Percentiles rank a stretch among this genome's conserved stretches.
phyloP scores from a whole-genome alignment of 306 rosid genomes.

The Ammopiptanthus mongolicus region DNA sequence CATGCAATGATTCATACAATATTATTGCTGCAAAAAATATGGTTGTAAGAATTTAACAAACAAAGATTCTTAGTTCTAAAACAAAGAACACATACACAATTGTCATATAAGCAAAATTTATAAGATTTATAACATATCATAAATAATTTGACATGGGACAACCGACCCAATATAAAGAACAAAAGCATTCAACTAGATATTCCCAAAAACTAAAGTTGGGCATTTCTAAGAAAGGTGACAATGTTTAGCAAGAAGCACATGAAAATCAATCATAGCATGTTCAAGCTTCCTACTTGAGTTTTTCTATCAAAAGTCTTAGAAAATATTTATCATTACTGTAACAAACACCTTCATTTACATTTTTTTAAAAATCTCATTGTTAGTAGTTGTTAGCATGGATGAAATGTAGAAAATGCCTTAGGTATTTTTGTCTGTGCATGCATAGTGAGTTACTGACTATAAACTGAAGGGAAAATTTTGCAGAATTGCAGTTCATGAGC shows the following conservation, averaged over 20 bases:
- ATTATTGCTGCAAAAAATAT: not conserved
- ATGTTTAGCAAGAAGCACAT: not conserved
- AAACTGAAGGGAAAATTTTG: not conserved
- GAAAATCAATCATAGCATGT: not conserved
- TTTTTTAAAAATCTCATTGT: not conserved
- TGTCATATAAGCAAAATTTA: not conserved
- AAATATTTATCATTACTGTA: not conserved
- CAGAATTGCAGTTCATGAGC: not conserved
- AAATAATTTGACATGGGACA: not conserved
- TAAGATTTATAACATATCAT: not conserved
- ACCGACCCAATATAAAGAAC: not conserved
- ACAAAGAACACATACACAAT: not conserved
- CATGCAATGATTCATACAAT: not conserved
- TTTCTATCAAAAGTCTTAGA: not conserved
- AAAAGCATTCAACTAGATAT: not conserved
- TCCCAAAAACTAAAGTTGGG: not conserved
- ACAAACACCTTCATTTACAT: not conserved
- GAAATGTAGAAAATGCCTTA: not conserved
- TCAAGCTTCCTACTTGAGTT: not conserved
- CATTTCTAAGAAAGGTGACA: not conserved
- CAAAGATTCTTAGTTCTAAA: slow-evolving; percentile 8
- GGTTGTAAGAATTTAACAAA: not conserved
- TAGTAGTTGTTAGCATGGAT: not conserved
- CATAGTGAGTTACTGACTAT: not conserved
- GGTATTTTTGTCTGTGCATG: not conserved